phyloP scores from a whole-genome alignment of 768 basidiomycete species.

The Phaeolepiota aurea region DNA sequence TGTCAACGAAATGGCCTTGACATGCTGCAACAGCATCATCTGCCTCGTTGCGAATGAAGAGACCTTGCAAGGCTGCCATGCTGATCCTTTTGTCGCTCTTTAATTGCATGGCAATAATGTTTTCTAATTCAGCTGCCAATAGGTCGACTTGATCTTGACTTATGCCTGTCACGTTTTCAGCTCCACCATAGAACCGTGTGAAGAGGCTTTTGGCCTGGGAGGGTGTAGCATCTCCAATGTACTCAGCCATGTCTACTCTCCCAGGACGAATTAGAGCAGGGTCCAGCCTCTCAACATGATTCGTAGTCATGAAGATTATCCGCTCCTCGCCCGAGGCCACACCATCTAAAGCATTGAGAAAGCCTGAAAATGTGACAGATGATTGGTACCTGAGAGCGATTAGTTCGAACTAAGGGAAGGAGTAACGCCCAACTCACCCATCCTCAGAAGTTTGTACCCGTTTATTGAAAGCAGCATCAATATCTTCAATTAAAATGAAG shows the following conservation, averaged over 20 bases:
- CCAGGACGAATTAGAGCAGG: slow-evolving; percentile 94
- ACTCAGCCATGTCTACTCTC: slow-evolving; percentile 79
- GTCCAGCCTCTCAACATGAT: slow-evolving; percentile 84
- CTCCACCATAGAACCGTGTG: slow-evolving; percentile 71
- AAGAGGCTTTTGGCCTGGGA: slow-evolving; percentile 74
- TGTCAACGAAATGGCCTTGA: slow-evolving; percentile 32
- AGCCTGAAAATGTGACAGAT: slow-evolving; percentile 94
- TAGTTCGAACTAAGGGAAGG: slow-evolving; percentile 2
- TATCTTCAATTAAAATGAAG: slow-evolving; percentile 93
- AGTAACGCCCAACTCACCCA: slow-evolving; percentile 50
- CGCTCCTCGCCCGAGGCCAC: slow-evolving; percentile 97
- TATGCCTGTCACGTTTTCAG: slow-evolving; percentile 18
- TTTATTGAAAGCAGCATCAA: slow-evolving; percentile 95
- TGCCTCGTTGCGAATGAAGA: slow-evolving; percentile 76
- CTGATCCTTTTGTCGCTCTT: slow-evolving; percentile 56
- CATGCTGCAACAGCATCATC: slow-evolving; percentile 45
- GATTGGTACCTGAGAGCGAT: slow-evolving; percentile 70
- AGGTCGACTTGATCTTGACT: slow-evolving; percentile 25
- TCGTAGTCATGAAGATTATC: slow-evolving; percentile 99
- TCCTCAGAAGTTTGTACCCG: slow-evolving; percentile 87
- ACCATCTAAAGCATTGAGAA: slow-evolving; percentile 94
- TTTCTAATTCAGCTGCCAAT: slow-evolving; percentile 45
- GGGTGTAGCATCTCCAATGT: slow-evolving; percentile 83
- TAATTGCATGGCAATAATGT: slow-evolving; percentile 46
- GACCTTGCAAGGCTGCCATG: slow-evolving; percentile 94